Evolutionary conservation across 257 asterid genomes (phyloP).

Genomic region (Capsicum rhomboideum): DNA sequence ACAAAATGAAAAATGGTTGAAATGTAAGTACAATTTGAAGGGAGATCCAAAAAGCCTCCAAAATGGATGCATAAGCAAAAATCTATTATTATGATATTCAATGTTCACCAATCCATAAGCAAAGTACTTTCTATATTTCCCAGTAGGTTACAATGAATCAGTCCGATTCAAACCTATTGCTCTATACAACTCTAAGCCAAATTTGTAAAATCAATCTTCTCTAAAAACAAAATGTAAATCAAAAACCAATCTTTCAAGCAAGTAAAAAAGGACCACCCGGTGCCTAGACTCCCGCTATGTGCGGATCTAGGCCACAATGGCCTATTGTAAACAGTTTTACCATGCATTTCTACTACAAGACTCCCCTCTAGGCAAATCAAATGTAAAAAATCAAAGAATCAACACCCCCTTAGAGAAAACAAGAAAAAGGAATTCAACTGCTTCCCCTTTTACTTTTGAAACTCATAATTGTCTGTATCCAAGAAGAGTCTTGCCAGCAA

Average conservation of each 20-base stretch:
- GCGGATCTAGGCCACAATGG: not conserved
- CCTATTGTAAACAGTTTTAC: too few relatives aligned
- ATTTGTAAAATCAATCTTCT: not conserved
- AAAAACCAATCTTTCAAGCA: constrained; percentile 6
- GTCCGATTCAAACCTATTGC: not conserved
- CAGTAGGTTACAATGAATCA: not conserved
- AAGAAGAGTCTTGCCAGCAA: constrained; percentile 40
- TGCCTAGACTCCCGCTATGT: not conserved
- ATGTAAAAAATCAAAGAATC: constrained; percentile 8
- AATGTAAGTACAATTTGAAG: not conserved
- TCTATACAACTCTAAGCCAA: not conserved
- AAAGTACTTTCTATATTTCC: not conserved
- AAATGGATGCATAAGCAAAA: not conserved
- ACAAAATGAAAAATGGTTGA: not conserved
- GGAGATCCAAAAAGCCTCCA: not conserved
- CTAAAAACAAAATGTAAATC: not conserved
- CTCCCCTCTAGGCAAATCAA: not conserved
- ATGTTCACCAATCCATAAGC: not conserved
- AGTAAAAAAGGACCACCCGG: not conserved
- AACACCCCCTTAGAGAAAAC: constrained; percentile 2
- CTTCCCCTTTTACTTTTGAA: not conserved
- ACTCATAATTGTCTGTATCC: constrained; percentile 45
- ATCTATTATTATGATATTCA: not conserved
- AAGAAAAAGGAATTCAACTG: not conserved
- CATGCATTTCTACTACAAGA: too few relatives aligned